These are phyloP conservation scores for Aspergillus tanneri DNA, from an alignment of 2,329 filamentous ascomycete genomes.

Conservation along the genomic window DNA sequence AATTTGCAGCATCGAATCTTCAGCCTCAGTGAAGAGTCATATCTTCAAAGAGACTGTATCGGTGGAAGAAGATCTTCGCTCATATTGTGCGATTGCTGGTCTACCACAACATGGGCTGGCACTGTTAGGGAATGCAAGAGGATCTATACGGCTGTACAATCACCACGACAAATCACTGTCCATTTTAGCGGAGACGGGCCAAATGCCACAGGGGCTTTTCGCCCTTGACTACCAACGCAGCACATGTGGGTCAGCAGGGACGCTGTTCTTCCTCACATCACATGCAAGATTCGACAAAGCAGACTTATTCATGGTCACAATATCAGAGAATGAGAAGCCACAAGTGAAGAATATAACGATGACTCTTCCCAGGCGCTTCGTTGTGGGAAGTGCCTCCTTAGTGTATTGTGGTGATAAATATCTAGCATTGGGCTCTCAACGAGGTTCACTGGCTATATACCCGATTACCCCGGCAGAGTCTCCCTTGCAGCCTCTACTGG, in stretches of 20 bases:
- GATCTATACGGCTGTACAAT: constrained; percentile 36
- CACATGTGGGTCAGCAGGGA: constrained; percentile 4
- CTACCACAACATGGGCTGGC: constrained; percentile 32
- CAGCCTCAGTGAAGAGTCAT: constrained; percentile 5
- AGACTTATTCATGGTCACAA: constrained; percentile 29
- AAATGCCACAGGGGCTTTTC: constrained; percentile 31
- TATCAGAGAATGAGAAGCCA: constrained; percentile 13
- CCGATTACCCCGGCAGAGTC: constrained; percentile 19
- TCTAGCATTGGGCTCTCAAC: constrained; percentile 57
- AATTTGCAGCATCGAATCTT: constrained; percentile 27
- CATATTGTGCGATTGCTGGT: constrained; percentile 32
- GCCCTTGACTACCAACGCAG: constrained; percentile 22
- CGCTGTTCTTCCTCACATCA: constrained; percentile 28
- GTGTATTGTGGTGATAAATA: constrained; percentile 31
- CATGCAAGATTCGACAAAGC: constrained; percentile 28
- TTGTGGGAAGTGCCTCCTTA: constrained; percentile 52
- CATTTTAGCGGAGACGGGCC: constrained; percentile 25
- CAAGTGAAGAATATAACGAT: constrained; percentile 42
- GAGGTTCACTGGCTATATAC: constrained; percentile 55
- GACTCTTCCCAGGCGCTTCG: constrained; percentile 46
- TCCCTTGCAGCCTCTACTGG: constrained; percentile 25
- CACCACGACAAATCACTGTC: constrained; percentile 31
- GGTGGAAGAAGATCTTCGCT: constrained; percentile 30
- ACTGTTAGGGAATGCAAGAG: constrained; percentile 35
- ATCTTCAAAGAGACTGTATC: constrained; percentile 28